Evolutionary conservation across 148 eudicot genomes (phyloP), one percentile per base, ranked within the genome.

Genomic region (Selenicereus undatus): DNA sequence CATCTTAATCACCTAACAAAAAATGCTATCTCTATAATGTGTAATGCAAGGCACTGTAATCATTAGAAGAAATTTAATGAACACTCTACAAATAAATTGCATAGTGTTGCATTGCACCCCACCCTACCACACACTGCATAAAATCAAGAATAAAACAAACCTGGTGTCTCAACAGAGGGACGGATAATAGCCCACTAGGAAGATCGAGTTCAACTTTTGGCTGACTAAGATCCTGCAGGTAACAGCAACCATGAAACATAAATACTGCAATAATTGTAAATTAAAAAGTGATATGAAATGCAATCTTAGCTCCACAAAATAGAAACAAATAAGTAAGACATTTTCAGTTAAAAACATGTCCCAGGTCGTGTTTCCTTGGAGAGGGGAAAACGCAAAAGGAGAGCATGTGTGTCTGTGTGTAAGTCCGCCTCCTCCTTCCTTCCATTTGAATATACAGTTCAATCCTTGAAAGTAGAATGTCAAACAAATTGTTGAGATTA

Each of bases 131-230:
- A n/a, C 10, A 5, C 7, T 62, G 26, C 26, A n/a, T 62, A 62
- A 62, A n/a, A n/a, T 62, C 27, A 62, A 62, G 12, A 62, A 27
- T 29, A 45, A 72, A 84, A 78, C 73, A 74, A 84, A 94, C 98
- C 97, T 94, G 98, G 83, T 94, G 98, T 81, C 92, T 89, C 87
- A 94, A 88, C 86, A 94, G 95, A 81, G 97, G 82, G 84, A 94
- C 92, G 42, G 97, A 76, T 82, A 94, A 86, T 72, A 92, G 82
- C 79, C 95, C 97, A 29, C 79, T 85, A 81, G 97, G 98, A 65
- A 94, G 68, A 60, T 78, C 76, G 80, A 90, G 88, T 90, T 94
- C 98, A 68, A 75, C 32, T 82, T 71, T 86, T 65, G 93, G 92
- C 82, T 92, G 97, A 78, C 87, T 88, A 81, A 94, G 92, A 83